phyloP scores from a whole-genome alignment of 345 rosid species.

The Punica granatum region DNA sequence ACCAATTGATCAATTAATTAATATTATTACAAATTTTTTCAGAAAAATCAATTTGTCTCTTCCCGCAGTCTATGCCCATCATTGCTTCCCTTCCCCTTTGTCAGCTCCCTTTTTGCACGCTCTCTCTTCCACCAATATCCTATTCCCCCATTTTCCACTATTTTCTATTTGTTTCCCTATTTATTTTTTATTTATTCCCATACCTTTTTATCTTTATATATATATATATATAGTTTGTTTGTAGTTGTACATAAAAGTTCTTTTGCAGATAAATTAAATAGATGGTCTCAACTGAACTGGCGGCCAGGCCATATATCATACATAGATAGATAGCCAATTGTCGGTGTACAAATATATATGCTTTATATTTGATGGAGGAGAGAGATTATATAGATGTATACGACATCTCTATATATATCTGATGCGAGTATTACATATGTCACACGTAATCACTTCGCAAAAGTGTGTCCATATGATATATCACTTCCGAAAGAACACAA shows the following conservation, averaged over 20 bases:
- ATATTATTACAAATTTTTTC: no score
- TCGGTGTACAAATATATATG: background rate
- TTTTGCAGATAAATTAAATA: background rate
- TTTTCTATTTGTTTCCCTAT: background rate
- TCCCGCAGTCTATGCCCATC: constrained; percentile 12
- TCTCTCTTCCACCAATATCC: background rate
- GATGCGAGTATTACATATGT: background rate
- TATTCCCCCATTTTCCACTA: background rate
- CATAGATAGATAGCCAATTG: background rate
- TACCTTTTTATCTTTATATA: background rate
- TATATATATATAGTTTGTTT: background rate
- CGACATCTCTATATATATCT: no score
- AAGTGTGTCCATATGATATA: no score
- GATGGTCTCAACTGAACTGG: background rate
- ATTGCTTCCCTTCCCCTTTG: constrained; percentile 8
- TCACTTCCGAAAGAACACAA: no score
- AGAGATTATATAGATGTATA: no score
- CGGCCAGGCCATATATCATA: background rate
- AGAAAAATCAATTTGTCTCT: background rate
- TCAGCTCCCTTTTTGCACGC: constrained; percentile 15
- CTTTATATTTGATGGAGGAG: background rate
- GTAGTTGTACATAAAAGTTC: no score
- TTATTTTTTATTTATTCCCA: background rate
- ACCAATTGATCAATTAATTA: no score
- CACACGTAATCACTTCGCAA: background rate